These are phyloP conservation scores for Penicillium sp. DNA, from an alignment of 2,329 filamentous ascomycete genomes.

Conservation along the genomic window DNA sequence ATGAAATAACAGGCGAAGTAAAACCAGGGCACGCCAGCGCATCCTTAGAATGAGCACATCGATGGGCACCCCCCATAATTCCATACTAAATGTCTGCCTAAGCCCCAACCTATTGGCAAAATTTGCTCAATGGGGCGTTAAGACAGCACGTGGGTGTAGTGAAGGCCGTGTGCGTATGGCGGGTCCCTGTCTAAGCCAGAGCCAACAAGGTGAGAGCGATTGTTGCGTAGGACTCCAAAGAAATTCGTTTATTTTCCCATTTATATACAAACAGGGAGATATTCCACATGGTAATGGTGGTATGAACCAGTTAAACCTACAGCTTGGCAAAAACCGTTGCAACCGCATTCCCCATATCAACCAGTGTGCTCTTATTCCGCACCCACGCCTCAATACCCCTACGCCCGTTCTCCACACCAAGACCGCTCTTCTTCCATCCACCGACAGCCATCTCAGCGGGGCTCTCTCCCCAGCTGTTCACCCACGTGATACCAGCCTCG, in stretches of 20 bases:
- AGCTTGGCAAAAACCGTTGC: constrained; percentile 76
- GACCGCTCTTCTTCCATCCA: constrained; percentile 88
- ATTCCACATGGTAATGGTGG: not conserved
- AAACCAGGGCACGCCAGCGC: too few species aligned
- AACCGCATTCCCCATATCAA: constrained; percentile 76
- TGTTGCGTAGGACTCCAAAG: too few species aligned
- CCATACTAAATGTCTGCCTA: too few species aligned
- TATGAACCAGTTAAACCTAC: constrained; percentile 40
- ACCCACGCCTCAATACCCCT: constrained; percentile 82
- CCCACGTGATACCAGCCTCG: constrained; percentile 86
- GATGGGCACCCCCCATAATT: too few species aligned
- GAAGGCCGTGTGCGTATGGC: too few species aligned
- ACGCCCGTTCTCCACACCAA: constrained; percentile 85
- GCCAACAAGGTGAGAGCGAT: too few species aligned
- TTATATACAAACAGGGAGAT: not conserved
- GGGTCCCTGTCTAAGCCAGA: too few species aligned
- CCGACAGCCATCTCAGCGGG: constrained; percentile 92
- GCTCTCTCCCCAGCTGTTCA: constrained; percentile 92
- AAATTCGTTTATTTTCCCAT: not conserved
- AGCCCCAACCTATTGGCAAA: too few species aligned
- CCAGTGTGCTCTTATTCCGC: constrained; percentile 83
- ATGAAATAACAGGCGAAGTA: too few species aligned
- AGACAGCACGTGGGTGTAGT: too few species aligned
- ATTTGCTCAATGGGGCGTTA: too few species aligned
- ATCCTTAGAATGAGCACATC: too few species aligned